Conservation (phyloP, 2,329 filamentous ascomycete genomes). For the Trichoderma atroviride region DNA sequence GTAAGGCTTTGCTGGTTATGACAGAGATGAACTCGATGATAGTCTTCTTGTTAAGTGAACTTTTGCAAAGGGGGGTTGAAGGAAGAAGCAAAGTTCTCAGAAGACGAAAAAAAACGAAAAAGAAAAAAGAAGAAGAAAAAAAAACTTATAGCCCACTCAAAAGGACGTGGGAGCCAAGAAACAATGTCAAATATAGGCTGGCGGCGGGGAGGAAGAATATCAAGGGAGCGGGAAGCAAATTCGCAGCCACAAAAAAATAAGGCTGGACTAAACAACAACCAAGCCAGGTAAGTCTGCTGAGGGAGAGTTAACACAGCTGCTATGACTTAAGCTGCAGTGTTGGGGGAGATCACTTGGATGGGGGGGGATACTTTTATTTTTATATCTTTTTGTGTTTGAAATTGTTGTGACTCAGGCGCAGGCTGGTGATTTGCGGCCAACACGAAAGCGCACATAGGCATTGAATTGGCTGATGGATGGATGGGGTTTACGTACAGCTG, state of each 20-base stretch:
- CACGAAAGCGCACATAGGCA: constrained; percentile 17
- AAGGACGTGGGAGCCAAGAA: neutral
- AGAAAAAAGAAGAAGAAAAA: neutral
- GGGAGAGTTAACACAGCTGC: neutral
- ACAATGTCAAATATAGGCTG: constrained; percentile 17
- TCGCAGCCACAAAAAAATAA: neutral
- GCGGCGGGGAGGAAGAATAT: neutral
- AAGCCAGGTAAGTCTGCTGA: constrained; percentile 14
- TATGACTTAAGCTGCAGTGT: constrained; percentile 1
- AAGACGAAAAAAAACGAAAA: neutral
- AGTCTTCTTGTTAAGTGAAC: constrained; percentile 11
- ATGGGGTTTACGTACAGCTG: constrained; percentile 21
- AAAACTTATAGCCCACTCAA: neutral
- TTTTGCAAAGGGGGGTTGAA: neutral
- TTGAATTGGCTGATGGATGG: neutral
- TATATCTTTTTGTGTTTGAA: neutral
- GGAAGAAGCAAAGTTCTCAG: neutral
- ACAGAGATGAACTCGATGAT: constrained; percentile 26
- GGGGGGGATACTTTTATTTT: constrained; percentile 5
- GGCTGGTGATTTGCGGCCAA: constrained; percentile 26
- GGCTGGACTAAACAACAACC: neutral
- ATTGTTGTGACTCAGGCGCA: constrained; percentile 14
- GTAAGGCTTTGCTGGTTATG: constrained; percentile 19
- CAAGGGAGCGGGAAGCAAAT: neutral
- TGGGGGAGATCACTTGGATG: constrained; percentile 15